Evolutionary conservation across 306 rosid genomes (phyloP).

Genomic region (Sicyos edulis): DNA sequence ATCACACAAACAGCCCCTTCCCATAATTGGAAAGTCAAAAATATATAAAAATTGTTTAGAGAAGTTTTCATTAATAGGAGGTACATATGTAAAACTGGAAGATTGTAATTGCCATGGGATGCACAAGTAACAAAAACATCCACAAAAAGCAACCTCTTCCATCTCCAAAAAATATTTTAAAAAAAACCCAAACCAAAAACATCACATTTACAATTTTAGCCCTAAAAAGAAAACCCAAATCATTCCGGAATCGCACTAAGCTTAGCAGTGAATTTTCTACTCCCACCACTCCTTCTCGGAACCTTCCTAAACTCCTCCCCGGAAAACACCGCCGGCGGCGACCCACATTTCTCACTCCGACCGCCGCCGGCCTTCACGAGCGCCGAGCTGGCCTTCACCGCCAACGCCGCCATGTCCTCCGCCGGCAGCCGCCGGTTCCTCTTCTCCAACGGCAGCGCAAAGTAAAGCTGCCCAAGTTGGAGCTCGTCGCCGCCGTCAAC

Average conservation of each 20-base stretch:
- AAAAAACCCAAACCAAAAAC: not conserved
- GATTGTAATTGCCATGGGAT: conserved; percentile 12
- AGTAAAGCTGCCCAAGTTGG: conserved; percentile 74
- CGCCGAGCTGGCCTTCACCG: conserved; percentile 81
- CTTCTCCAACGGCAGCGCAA: conserved; percentile 60
- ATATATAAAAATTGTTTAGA: not conserved
- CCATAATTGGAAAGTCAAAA: not conserved
- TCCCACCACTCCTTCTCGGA: conserved; percentile 16
- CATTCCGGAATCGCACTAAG: conserved; percentile 74
- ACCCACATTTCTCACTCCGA: conserved; percentile 31
- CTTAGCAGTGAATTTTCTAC: conserved; percentile 32
- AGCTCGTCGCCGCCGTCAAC: conserved; percentile 56
- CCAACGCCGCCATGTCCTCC: conserved; percentile 92
- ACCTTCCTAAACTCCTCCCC: conserved; percentile 27
- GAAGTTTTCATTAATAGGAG: not conserved
- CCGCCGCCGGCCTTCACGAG: conserved; percentile 46
- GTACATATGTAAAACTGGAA: conserved; percentile 8
- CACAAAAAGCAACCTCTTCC: conserved; percentile 3
- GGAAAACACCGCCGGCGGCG: conserved; percentile 22
- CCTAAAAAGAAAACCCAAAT: not conserved
- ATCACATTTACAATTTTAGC: conserved; percentile 31
- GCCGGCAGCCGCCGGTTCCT: conserved; percentile 49
- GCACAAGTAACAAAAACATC: conserved; percentile 12
- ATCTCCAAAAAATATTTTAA: not conserved
- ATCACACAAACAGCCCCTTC: too few species aligned